phyloP scores from a whole-genome alignment of 768 basidiomycete species.

The Kockovaella imperatae region DNA sequence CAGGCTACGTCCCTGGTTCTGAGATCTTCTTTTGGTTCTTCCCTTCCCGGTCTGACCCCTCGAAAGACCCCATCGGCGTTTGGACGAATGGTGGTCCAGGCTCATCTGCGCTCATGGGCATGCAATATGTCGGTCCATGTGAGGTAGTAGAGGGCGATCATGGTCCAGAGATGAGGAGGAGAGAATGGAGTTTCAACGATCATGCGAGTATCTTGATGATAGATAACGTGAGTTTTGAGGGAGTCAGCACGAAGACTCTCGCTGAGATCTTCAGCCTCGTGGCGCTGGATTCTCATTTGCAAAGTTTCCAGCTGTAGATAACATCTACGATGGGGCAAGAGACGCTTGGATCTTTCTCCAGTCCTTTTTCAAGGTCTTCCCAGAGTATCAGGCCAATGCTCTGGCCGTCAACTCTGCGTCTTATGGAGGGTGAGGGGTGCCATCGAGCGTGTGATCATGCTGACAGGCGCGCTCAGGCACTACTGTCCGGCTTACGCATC shows the following conservation, averaged over 20 bases:
- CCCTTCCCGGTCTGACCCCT: too few species aligned
- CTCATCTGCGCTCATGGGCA: too few species aligned
- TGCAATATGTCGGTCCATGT: too few species aligned
- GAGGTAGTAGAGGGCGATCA: too few species aligned
- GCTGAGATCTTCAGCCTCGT: background rate
- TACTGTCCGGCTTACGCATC: too few species aligned
- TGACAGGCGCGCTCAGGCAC: too few species aligned
- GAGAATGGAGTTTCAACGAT: conserved; percentile 3
- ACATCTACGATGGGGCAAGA: background rate
- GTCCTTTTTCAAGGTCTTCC: background rate
- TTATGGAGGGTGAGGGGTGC: conserved; percentile 4
- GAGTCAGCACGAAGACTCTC: too few species aligned
- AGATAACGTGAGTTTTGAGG: conserved; percentile 1
- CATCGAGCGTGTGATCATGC: too few species aligned
- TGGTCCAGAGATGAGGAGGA: background rate
- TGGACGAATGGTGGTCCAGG: too few species aligned
- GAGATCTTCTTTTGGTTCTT: too few species aligned
- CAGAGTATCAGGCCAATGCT: background rate
- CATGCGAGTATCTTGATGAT: conserved; percentile 3
- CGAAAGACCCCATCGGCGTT: too few species aligned
- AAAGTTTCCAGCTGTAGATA: background rate
- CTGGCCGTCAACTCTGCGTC: conserved; percentile 3
- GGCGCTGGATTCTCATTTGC: conserved; percentile 3
- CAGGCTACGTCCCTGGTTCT: too few species aligned
- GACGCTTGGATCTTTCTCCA: conserved; percentile 1